These are phyloP conservation scores for Helianthus tuberosus DNA, from an alignment of 129 eudicot genomes.

Conservation along the genomic window DNA sequence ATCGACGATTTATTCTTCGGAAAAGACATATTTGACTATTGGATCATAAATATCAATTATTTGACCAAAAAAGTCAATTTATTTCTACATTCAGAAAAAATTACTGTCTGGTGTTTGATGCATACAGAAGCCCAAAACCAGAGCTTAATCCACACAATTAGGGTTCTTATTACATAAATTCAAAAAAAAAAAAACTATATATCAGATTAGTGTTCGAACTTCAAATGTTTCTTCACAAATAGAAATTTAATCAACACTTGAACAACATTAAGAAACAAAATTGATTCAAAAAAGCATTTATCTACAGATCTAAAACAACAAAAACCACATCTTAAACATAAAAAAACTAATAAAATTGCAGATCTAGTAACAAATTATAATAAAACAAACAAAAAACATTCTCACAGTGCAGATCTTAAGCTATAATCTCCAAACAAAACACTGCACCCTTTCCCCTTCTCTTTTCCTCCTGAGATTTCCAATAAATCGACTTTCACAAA, in stretches of 20 bases:
- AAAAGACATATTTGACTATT: constrained; percentile 7
- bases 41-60: constrained; percentile 8
- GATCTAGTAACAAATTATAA: constrained; percentile 15
- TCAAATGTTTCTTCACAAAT: too few relatives aligned
- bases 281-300: not conserved
- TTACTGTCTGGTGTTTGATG: not conserved
- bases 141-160: not conserved
- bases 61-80: constrained; percentile 15
- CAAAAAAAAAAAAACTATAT: not conserved
- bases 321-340: constrained; percentile 2
- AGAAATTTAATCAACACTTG: too few relatives aligned
- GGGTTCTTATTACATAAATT: not conserved
- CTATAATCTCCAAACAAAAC: not conserved
- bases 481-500: too few relatives aligned
- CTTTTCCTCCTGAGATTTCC: too few relatives aligned
- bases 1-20: not conserved
- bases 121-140: constrained; percentile 13
- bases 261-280: not conserved
- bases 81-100: not conserved
- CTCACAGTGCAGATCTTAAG: constrained; percentile 15
- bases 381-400: not conserved
- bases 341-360: not conserved
- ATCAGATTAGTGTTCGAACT: too few relatives aligned
- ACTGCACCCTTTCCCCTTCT: not conserved
- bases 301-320: constrained; percentile 7